A percentile compares a stretch with the other conserved stretches of the same genome.
Evolutionary conservation across 1,284 basidiomycete species (phyloP).

Genomic region (Dichomitus squalens): DNA sequence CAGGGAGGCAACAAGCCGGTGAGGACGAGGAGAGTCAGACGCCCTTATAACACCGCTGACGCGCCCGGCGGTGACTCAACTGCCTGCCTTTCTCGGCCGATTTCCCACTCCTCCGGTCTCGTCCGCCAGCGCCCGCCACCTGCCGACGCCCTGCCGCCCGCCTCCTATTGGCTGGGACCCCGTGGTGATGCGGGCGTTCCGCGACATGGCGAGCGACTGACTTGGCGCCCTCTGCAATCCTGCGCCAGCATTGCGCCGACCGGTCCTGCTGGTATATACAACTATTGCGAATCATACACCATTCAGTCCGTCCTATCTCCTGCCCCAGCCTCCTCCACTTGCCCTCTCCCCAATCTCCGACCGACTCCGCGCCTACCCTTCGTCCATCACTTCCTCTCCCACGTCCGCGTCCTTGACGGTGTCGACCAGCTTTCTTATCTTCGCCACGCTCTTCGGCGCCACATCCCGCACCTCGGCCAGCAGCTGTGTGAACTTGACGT

Average conservation of each 20-base stretch:
- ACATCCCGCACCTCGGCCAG: constrained; percentile 89
- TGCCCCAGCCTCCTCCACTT: too few relatives aligned
- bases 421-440: constrained; percentile 77
- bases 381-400: constrained; percentile 74
- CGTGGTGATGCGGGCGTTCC: neutral
- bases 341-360: constrained; percentile 10
- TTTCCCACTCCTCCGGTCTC: constrained; percentile 21
- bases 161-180: neutral
- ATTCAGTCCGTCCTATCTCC: neutral
- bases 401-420: constrained; percentile 63
- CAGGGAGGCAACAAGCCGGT: constrained; percentile 28
- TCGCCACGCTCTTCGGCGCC: constrained; percentile 74
- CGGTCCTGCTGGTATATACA: constrained; percentile 10
- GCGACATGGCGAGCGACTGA: neutral
- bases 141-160: neutral
- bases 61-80: constrained; percentile 31
- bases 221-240: neutral
- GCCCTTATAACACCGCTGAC: constrained; percentile 23
- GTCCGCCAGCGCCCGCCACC: neutral
- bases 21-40: constrained; percentile 26
- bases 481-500: constrained; percentile 77
- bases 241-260: constrained; percentile 12
- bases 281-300: constrained; percentile 18
- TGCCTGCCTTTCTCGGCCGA: constrained; percentile 17
- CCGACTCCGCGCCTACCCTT: constrained; percentile 45